phyloP scores from a whole-genome alignment of 2,329 filamentous ascomycete species.

The Ilyonectria destructans region DNA sequence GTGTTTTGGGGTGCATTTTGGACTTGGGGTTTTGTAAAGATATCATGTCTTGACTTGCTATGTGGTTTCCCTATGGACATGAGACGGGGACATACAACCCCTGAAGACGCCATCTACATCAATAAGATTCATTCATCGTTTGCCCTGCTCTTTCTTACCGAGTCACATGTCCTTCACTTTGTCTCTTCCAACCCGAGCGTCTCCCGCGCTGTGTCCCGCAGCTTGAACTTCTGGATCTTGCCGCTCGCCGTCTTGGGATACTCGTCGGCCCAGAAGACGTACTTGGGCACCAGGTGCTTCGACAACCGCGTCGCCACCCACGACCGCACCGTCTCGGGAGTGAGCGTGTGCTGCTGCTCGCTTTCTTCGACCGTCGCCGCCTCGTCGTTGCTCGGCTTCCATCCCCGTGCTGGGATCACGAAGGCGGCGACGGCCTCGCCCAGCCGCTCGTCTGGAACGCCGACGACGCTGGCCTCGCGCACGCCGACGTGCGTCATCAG shows the following conservation, averaged over 20 bases:
- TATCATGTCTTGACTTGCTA: constrained; percentile 12
- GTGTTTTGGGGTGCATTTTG: constrained; percentile 4
- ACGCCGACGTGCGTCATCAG: constrained; percentile 82
- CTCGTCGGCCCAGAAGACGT: constrained; percentile 89
- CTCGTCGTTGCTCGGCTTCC: constrained; percentile 44
- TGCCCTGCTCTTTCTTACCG: neutral
- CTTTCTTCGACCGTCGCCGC: constrained; percentile 47
- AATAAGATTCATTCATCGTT: too few species aligned
- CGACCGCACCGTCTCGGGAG: constrained; percentile 72
- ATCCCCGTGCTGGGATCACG: constrained; percentile 69
- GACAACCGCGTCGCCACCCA: constrained; percentile 82
- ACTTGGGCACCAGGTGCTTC: constrained; percentile 86
- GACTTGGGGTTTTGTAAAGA: constrained; percentile 1
- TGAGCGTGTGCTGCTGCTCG: constrained; percentile 57
- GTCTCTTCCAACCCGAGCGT: constrained; percentile 43
- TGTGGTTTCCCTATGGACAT: constrained; percentile 9
- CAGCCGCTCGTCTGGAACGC: constrained; percentile 84
- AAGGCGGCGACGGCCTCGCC: constrained; percentile 93
- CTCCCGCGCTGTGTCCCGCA: constrained; percentile 76
- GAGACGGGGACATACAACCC: constrained; percentile 1
- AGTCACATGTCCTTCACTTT: constrained; percentile 1
- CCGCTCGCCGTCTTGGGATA: constrained; percentile 97
- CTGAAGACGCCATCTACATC: neutral
- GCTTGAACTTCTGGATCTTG: constrained; percentile 96
- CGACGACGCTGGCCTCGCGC: constrained; percentile 86